Evolutionary conservation across 164 flowering plant genomes (phyloP).

Genomic region (Liriodendron chinense): DNA sequence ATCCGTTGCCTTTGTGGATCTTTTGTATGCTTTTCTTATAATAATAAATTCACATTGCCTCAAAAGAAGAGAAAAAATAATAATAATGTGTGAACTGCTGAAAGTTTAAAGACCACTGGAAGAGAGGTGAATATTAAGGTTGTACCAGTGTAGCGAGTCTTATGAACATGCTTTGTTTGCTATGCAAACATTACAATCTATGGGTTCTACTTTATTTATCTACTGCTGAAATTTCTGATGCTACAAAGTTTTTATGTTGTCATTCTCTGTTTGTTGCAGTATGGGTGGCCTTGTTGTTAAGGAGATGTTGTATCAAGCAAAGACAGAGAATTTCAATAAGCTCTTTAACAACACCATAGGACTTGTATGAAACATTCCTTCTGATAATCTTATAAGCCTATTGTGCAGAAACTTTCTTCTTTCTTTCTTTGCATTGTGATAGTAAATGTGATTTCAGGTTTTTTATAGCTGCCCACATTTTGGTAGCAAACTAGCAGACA

Average conservation of each 20-base stretch:
- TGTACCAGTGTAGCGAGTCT: no score
- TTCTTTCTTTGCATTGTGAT: conserved; percentile 4
- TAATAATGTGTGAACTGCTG: no score
- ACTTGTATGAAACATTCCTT: conserved; percentile 37
- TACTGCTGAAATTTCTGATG: not conserved
- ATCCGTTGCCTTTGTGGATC: no score
- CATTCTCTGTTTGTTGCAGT: conserved; percentile 44
- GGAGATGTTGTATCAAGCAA: conserved; percentile 87
- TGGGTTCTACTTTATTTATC: not conserved
- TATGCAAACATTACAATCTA: not conserved
- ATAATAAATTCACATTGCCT: no score
- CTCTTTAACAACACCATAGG: conserved; percentile 85
- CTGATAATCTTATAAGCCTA: not conserved
- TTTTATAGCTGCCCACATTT: conserved; percentile 99
- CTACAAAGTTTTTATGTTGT: not conserved
- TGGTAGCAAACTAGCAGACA: conserved; percentile 97
- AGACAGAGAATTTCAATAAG: conserved; percentile 46
- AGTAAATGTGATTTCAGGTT: conserved; percentile 47
- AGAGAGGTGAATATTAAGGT: no score
- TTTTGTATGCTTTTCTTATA: no score
- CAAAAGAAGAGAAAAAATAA: no score
- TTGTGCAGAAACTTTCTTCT: not conserved
- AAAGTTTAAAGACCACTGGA: no score
- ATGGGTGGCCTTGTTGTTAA: conserved; percentile 99
- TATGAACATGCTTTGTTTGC: no score